A percentile compares a stretch with the other conserved stretches of the same genome.
Conservation (phyloP, 1,284 basidiomycete species). For the Somion occarium region DNA sequence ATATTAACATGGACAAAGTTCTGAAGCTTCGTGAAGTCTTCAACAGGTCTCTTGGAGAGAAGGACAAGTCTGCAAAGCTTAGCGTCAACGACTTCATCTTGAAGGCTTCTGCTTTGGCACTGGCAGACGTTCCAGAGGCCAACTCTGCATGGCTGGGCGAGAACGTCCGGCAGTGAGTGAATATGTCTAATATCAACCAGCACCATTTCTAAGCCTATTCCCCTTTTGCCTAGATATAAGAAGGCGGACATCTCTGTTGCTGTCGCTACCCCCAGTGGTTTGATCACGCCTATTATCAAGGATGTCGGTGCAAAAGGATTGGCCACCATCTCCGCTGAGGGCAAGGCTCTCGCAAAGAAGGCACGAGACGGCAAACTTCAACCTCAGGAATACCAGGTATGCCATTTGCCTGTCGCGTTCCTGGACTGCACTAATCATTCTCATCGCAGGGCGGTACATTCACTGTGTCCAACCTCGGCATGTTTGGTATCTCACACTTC, state of each 20-base stretch:
- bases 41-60: slow-evolving; percentile 85
- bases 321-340: slow-evolving; percentile 86
- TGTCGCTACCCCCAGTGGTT: slow-evolving; percentile 92
- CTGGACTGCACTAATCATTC: not conserved
- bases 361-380: slow-evolving; percentile 95
- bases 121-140: slow-evolving; percentile 94
- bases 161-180: slow-evolving; percentile 83
- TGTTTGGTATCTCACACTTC: slow-evolving; percentile 95
- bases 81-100: slow-evolving; percentile 99
- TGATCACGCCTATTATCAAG: slow-evolving; percentile 98
- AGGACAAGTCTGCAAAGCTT: slow-evolving; percentile 84
- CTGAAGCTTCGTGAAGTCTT: slow-evolving; percentile 94
- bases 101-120: slow-evolving; percentile 90
- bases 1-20: slow-evolving; percentile 97
- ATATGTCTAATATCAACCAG: slow-evolving; percentile 1
- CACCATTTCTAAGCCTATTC: not conserved
- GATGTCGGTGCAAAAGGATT: slow-evolving; percentile 92
- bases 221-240: slow-evolving; percentile 64
- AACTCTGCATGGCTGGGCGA: slow-evolving; percentile 99
- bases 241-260: slow-evolving; percentile 97
- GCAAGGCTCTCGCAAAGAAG: slow-evolving; percentile 91
- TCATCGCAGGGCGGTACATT: slow-evolving; percentile 84
- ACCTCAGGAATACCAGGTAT: slow-evolving; percentile 93
- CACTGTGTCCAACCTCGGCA: slow-evolving; percentile 99
- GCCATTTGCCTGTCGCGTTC: slow-evolving; percentile 2